Evolutionary conservation across 2,329 filamentous ascomycete species (phyloP), one percentile per base, ranked within the genome.

Genomic region (Myriosclerotinia curreyana): DNA sequence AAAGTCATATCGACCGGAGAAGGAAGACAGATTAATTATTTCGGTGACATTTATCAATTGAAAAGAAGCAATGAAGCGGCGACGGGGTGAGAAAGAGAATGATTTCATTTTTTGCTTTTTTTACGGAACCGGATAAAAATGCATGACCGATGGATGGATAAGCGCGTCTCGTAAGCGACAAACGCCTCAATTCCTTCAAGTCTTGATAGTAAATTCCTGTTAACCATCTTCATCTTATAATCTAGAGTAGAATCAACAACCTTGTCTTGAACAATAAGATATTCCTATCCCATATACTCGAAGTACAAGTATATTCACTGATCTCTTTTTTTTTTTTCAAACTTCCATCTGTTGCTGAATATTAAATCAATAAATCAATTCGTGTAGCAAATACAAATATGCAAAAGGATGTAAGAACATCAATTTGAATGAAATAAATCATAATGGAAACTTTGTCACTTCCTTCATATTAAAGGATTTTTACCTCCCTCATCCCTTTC

Each of bases 101-200:
- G 25, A 38, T 62, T 46, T 62, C 40, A 55, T 50, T 62, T 62
- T 62, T 62, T 56, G n/a, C 60, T 40, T 53, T 40, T 40, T 56
- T 46, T 11, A 62, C 60, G 60, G 51, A 54, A 56, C 15, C 60
- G 60, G 60, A 28, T 49, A 56, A 56, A 62, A 62, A 14, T 55
- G 28, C 38, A 52, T 14, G 15, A 6, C 60, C 60, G 60, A 34
- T 46, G 25, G 25, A 28, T 28, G 22, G 12, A 6, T 31, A 31
- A 31, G 28, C 17, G 49, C 49, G 4, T 28, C 17, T 36, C 28
- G 4, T 58, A 58, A 58, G 54, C 54, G 54, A 58, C 31, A 58
- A 46, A 31, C 52, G 28, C 40, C 34, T 28, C 25, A 56, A 40
- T 44, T 34, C 28, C 17, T 5, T 34, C 54, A n/a, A 42, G 8